These are phyloP conservation scores for Fusarium dlaminii DNA, from an alignment of 2,329 filamentous ascomycete genomes.

Conservation along the genomic window DNA sequence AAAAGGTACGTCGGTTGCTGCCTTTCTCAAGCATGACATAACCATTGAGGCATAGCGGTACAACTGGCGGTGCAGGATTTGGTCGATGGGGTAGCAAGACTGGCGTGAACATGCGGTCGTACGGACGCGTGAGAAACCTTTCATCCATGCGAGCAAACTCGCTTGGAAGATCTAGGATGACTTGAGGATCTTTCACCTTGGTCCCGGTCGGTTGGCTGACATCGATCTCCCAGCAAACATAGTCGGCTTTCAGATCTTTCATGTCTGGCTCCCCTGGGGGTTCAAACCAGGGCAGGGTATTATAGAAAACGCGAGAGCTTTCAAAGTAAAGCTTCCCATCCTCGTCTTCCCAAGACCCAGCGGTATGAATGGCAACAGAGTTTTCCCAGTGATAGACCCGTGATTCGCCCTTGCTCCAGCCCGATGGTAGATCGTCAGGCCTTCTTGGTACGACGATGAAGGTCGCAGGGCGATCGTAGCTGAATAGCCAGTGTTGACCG, in stretches of 20 bases:
- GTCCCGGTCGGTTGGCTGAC: not conserved
- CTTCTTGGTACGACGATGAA: not conserved
- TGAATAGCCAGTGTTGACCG: not conserved
- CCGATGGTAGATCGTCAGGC: not conserved
- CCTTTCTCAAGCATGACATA: not conserved
- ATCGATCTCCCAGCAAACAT: not conserved
- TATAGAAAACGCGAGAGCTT: not conserved
- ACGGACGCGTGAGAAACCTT: not conserved
- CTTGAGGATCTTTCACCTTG: not conserved
- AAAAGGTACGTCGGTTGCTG: not conserved
- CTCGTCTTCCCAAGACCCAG: not conserved
- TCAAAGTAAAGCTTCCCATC: not conserved
- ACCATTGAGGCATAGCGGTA: not conserved
- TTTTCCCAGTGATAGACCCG: not conserved
- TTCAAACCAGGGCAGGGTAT: not conserved
- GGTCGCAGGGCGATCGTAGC: not conserved
- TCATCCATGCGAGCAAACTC: not conserved
- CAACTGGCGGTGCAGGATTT: not conserved
- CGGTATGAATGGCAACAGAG: not conserved
- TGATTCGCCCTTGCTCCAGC: not conserved
- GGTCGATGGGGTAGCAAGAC: not conserved
- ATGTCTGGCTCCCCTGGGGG: not conserved
- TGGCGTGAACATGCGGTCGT: not conserved
- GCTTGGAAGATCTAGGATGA: not conserved
- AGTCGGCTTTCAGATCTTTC: not conserved